Conservation (phyloP, 164 flowering plant genomes). For the Liriodendron chinense region DNA sequence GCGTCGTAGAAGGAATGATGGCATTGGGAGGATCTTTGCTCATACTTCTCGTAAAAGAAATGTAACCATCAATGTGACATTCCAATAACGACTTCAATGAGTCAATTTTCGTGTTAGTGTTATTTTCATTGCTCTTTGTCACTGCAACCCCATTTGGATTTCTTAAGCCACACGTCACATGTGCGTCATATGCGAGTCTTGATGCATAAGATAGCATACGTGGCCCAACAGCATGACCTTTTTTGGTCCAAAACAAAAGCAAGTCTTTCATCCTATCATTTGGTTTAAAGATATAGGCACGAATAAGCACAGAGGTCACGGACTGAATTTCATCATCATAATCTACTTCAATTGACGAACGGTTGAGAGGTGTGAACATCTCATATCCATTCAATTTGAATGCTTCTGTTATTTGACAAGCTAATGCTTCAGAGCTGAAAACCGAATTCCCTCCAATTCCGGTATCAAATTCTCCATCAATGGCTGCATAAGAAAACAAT, state of each 20-base stretch:
- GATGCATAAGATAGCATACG: conserved; percentile 43
- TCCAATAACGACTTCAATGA: conserved; percentile 28
- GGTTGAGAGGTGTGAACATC: conserved; percentile 30
- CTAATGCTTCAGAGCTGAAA: conserved; percentile 29
- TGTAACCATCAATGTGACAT: conserved; percentile 31
- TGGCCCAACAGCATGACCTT: conserved; percentile 41
- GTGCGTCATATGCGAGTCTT: conserved; percentile 45
- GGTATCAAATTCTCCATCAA: conserved; percentile 4
- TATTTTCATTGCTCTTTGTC: background rate
- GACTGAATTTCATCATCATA: conserved; percentile 38
- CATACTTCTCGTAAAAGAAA: conserved; percentile 20
- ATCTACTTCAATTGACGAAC: conserved; percentile 3
- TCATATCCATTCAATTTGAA: conserved; percentile 29
- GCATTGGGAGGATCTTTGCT: conserved; percentile 12
- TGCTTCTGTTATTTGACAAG: conserved; percentile 30
- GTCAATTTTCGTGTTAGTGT: conserved; percentile 5
- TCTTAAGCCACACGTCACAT: conserved; percentile 2
- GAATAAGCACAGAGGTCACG: conserved; percentile 37
- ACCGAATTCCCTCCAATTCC: conserved; percentile 7
- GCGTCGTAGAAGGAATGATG: conserved; percentile 14
- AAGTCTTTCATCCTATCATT: conserved; percentile 30
- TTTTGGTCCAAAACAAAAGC: conserved; percentile 43
- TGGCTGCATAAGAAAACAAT: conserved; percentile 25
- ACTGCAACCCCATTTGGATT: conserved; percentile 6
- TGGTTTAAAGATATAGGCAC: conserved; percentile 35